phyloP scores from a whole-genome alignment of 352 stramenopile species.

The Globisporangium middletonii region DNA sequence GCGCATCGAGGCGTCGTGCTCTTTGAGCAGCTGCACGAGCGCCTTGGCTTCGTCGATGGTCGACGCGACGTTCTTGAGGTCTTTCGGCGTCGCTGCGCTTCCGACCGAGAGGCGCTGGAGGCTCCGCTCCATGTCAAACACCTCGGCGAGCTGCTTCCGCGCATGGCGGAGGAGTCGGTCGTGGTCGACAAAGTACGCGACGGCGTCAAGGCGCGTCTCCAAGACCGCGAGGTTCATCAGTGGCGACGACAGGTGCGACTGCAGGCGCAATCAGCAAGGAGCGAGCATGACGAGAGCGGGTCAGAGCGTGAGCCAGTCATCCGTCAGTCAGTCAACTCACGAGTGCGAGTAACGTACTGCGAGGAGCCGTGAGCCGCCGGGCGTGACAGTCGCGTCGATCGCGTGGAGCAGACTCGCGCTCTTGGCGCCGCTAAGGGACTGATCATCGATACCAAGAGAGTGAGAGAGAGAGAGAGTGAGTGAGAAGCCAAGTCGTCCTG shows the following conservation, averaged over 20 bases:
- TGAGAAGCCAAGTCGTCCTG: no score
- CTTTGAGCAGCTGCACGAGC: conserved; percentile 26
- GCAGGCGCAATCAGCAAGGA: background rate
- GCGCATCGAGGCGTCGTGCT: conserved; percentile 17
- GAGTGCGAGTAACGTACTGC: conserved; percentile 26
- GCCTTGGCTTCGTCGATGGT: conserved; percentile 45
- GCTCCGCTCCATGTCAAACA: conserved; percentile 71
- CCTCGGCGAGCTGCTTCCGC: conserved; percentile 44
- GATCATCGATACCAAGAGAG: background rate
- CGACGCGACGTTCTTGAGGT: conserved; percentile 59
- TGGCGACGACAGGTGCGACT: conserved; percentile 62
- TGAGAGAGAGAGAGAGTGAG: no score
- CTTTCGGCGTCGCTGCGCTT: conserved; percentile 52
- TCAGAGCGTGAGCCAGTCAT: background rate
- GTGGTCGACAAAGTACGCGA: conserved; percentile 41
- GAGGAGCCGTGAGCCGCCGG: conserved; percentile 58
- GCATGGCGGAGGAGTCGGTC: conserved; percentile 42
- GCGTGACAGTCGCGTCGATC: conserved; percentile 59
- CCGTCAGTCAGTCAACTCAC: background rate
- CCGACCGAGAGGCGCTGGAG: conserved; percentile 53
- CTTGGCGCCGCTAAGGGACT: conserved; percentile 49
- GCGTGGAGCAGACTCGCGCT: conserved; percentile 51
- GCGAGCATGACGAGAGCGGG: background rate
- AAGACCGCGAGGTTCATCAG: conserved; percentile 54
- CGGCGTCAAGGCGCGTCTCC: conserved; percentile 39